These are phyloP conservation scores for Dryadomyces sulphureus DNA, from an alignment of 2,329 filamentous ascomycete species.

Conservation along the genomic window DNA sequence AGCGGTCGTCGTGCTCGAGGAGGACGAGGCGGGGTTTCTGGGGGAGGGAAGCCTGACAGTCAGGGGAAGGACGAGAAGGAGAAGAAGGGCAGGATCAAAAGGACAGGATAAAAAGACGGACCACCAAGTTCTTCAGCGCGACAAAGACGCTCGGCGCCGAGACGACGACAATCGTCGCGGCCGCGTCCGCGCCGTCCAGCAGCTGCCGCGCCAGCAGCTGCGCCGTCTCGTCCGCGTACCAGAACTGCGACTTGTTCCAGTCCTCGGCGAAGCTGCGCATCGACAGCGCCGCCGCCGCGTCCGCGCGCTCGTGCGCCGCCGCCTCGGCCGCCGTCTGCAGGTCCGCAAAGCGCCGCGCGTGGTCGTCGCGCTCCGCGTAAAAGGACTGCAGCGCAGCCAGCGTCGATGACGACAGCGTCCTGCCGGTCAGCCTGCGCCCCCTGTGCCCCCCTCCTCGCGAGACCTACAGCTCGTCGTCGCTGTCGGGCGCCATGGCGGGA, in stretches of 20 bases:
- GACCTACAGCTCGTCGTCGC: slow-evolving; percentile 36
- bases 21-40: slow-evolving; percentile 42
- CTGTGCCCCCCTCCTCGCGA: no score
- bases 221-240: slow-evolving; percentile 64
- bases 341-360: slow-evolving; percentile 51
- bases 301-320: slow-evolving; percentile 16
- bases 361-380: slow-evolving; percentile 55
- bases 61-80: background rate
- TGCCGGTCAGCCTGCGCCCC: slow-evolving; percentile 14
- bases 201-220: slow-evolving; percentile 47
- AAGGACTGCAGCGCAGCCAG: slow-evolving; percentile 60
- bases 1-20: slow-evolving; percentile 61
- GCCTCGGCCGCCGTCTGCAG: slow-evolving; percentile 48
- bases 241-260: slow-evolving; percentile 76
- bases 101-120: background rate
- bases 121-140: slow-evolving; percentile 47
- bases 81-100: background rate
- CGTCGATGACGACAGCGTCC: slow-evolving; percentile 49
- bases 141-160: slow-evolving; percentile 68
- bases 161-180: slow-evolving; percentile 49
- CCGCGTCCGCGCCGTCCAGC: slow-evolving; percentile 40
- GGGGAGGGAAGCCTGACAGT: background rate
- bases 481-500: slow-evolving; percentile 14
- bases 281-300: slow-evolving; percentile 18
- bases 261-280: slow-evolving; percentile 67